Base-by-base conservation (phyloP, 2,329 filamentous ascomycete genomes). In the Fusarium solani-melongenae region DNA sequence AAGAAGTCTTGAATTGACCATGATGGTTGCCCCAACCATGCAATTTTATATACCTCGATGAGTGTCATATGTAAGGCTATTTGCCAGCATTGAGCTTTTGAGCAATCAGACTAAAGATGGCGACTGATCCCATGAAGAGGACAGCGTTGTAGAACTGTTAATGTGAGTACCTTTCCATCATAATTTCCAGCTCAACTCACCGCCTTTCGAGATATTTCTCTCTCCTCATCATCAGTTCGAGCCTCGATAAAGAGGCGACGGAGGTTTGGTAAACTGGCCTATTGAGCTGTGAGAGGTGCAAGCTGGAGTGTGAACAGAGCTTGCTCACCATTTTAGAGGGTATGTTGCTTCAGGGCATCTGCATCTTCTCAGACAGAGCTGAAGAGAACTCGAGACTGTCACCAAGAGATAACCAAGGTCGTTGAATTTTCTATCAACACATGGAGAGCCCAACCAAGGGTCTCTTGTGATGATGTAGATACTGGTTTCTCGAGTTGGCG, bases 211-310 rank as follows among this genome's bases (percentile, higher is more conserved):
- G 96, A 98, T 76, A 98, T 96, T 69, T 95, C 93, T 82, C 96
- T 93, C 83, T 98, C 96, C 82, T 99, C 96, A 63, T 93, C 92
- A 80, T 98, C 96, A 4, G 94, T 95, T 67, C 96, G 90, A 34
- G 96, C 93, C 84, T 98, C 96, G 62, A 98, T 96, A 80, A 99
- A 98, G 69, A 99, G 92, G 15, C 96, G 93, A 59, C 96, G 92
- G n/a, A 99, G 89, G 81, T 99, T 98, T 38, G 96, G 96, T 61
- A 98, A 90, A 81, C 92, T 95, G 41, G 93, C 93, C 86, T 93
- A 67, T 14, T 55, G n/a, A 56, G 38, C 57, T 64, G 41, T 67
- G 61, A 69, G 46, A 53, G 5, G 29, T 10, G 10, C 31, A 20
- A 58, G 57, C 14, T n/a, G 6, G 34, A 9, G 17, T 33, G 22